A percentile compares a stretch with the other conserved stretches of the same genome.
Conservation (phyloP, 2,329 filamentous ascomycete genomes). For the Botrytis aclada region DNA sequence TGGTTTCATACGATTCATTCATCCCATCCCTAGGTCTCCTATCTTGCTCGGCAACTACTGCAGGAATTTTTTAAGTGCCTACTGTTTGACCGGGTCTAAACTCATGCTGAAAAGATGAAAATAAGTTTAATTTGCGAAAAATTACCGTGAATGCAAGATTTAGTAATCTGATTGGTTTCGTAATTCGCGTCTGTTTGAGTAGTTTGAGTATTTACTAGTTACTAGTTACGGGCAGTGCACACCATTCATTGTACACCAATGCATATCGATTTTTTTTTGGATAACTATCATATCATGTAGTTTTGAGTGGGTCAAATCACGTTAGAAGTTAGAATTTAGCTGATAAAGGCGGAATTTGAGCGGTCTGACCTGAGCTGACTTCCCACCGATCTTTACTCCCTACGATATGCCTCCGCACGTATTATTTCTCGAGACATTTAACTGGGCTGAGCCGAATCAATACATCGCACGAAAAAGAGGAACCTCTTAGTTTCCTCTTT, state of each 20-base stretch:
- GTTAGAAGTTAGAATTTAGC: neutral
- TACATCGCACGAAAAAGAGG: neutral
- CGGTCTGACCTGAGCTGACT: conserved; percentile 10
- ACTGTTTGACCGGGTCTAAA: neutral
- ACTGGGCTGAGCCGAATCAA: conserved; percentile 1
- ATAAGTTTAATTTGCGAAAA: conserved; percentile 12
- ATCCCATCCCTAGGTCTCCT: conserved; percentile 5
- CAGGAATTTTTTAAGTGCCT: neutral
- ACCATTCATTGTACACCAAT: neutral
- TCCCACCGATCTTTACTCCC: conserved; percentile 1
- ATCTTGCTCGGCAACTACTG: conserved; percentile 3
- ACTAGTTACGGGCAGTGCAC: neutral
- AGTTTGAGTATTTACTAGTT: neutral
- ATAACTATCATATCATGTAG: neutral
- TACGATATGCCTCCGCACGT: neutral
- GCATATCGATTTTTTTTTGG: neutral
- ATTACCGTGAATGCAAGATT: conserved; percentile 6
- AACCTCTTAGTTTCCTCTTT: neutral
- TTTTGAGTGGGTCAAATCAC: neutral
- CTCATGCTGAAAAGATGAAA: neutral
- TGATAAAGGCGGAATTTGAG: neutral
- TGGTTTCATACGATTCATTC: conserved; percentile 17
- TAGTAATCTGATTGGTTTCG: conserved; percentile 1
- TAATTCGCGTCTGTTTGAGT: neutral
- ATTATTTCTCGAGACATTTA: conserved; percentile 1